Evolutionary conservation across 164 flowering plant genomes (phyloP).

Genomic region (Brasenia schreberi): DNA sequence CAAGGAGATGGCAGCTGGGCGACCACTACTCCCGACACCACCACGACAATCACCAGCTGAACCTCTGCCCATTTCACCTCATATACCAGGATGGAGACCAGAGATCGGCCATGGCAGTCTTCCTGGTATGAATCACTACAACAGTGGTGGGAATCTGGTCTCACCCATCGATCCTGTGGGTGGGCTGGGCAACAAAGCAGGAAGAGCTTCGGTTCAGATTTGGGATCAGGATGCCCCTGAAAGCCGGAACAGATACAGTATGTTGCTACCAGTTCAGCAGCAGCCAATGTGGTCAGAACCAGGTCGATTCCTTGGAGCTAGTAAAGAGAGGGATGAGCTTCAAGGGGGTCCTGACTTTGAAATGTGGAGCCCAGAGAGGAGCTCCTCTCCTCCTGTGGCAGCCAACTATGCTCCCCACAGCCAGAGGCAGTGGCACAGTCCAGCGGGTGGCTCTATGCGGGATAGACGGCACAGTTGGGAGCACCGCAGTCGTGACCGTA

Average conservation of each 20-base stretch:
- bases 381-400: slow-evolving; percentile 11
- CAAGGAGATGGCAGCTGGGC: neutral
- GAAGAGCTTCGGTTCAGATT: neutral
- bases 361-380: slow-evolving; percentile 51
- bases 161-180: neutral
- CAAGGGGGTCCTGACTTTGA: slow-evolving; percentile 29
- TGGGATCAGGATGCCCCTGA: slow-evolving; percentile 5
- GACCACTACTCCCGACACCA: slow-evolving; percentile 1
- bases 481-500: slow-evolving; percentile 20
- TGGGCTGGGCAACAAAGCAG: neutral
- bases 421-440: neutral
- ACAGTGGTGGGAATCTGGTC: slow-evolving; percentile 8
- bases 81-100: slow-evolving; percentile 2
- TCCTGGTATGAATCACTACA: slow-evolving; percentile 14
- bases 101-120: slow-evolving; percentile 8
- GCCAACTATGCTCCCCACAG: neutral
- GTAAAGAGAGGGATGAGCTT: slow-evolving; percentile 13
- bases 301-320: slow-evolving; percentile 10
- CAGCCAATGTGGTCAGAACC: slow-evolving; percentile 8
- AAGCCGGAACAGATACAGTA: slow-evolving; percentile 20
- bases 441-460: slow-evolving; percentile 15
- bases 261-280: slow-evolving; percentile 8
- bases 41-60: slow-evolving; percentile 11
- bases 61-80: slow-evolving; percentile 2
- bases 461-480: slow-evolving; percentile 23